Evolutionary conservation across 257 asterid genomes (phyloP).

Genomic region (Penstemon davidsonii): DNA sequence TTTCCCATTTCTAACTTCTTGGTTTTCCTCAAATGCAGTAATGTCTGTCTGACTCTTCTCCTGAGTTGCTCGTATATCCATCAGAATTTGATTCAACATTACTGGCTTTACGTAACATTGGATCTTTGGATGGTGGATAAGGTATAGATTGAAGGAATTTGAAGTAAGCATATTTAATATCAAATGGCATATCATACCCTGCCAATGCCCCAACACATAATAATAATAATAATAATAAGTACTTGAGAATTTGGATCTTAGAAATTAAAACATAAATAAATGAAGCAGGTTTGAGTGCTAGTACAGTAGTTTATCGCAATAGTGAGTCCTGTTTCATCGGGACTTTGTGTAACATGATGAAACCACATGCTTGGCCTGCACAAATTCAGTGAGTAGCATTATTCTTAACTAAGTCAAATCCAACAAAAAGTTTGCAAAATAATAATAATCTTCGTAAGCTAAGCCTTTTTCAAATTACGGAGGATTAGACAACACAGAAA

Average conservation of each 20-base stretch:
- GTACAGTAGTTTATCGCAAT: constrained; percentile 87
- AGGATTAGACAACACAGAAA: neutral
- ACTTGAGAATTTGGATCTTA: constrained; percentile 11
- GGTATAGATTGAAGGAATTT: constrained; percentile 73
- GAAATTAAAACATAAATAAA: constrained; percentile 12
- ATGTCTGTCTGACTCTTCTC: constrained; percentile 32
- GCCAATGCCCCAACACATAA: constrained; percentile 18
- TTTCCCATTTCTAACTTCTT: neutral
- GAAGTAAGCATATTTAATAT: constrained; percentile 88
- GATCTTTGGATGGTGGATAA: constrained; percentile 33
- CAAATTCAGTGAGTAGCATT: constrained; percentile 9
- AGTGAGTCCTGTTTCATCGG: constrained; percentile 65
- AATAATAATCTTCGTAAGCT: neutral
- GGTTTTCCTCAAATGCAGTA: constrained; percentile 19
- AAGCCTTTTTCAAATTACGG: neutral
- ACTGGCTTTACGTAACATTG: constrained; percentile 10
- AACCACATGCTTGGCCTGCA: constrained; percentile 99
- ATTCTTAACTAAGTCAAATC: neutral
- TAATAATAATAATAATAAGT: neutral
- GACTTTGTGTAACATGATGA: constrained; percentile 80
- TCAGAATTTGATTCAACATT: constrained; percentile 23
- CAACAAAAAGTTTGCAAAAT: neutral
- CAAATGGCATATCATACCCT: constrained; percentile 98
- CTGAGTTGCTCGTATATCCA: constrained; percentile 17
- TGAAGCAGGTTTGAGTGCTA: constrained; percentile 9